Percentiles rank a stretch among this genome's conserved stretches.
Conservation (phyloP, 2,329 filamentous ascomycete species). For the Diaporthe amygdali region DNA sequence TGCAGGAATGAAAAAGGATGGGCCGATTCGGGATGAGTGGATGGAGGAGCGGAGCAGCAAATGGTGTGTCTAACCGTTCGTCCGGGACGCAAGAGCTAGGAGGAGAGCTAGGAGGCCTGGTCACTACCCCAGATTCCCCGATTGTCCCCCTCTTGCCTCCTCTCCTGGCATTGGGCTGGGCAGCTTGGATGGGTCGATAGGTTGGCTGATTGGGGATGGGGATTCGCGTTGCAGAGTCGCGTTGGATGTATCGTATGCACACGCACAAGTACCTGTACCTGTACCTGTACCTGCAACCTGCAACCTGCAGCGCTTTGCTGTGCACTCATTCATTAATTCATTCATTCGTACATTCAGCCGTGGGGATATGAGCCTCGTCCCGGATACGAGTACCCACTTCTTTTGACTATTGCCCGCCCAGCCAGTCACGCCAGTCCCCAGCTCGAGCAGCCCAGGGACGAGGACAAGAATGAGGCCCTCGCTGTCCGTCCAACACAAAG, state of each 20-base stretch:
- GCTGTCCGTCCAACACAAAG: too few relatives aligned
- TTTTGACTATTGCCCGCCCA: not conserved
- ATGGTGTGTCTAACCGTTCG: conserved; percentile 22
- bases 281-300: not conserved
- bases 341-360: too few relatives aligned
- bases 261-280: not conserved
- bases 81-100: conserved; percentile 21
- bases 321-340: too few relatives aligned
- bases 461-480: too few relatives aligned
- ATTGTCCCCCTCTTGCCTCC: not conserved
- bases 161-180: conserved; percentile 1
- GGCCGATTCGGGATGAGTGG: not conserved
- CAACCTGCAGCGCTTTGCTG: too few relatives aligned
- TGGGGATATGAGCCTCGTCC: not conserved
- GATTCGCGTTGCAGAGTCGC: not conserved
- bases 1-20: not conserved
- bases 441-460: too few relatives aligned
- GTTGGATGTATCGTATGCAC: too few relatives aligned
- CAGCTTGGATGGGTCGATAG: conserved; percentile 1
- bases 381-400: not conserved
- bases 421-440: too few relatives aligned
- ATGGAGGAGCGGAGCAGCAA: not conserved
- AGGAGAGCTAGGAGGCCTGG: not conserved
- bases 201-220: not conserved
- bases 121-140: conserved; percentile 23